Evolutionary conservation across 805 yeast genomes (phyloP).

Genomic region (Metschnikowia cubensis): DNA sequence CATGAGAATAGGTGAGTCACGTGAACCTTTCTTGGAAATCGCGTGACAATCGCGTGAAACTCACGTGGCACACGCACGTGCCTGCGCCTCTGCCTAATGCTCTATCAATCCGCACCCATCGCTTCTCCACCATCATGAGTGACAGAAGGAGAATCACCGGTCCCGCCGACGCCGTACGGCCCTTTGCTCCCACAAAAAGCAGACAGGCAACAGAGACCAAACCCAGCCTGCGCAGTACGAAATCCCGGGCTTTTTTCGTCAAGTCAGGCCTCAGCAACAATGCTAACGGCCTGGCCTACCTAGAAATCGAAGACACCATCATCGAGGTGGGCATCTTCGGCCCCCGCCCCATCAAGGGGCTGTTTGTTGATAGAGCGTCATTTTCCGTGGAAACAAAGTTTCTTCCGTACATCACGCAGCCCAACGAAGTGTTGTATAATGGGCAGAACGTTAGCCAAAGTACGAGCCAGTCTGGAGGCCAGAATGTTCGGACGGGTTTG

Average conservation of each 20-base stretch:
- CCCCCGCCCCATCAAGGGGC: slow-evolving; percentile 79
- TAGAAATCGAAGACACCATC: slow-evolving; percentile 62
- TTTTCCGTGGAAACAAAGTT: slow-evolving; percentile 58
- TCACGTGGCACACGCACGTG: neutral
- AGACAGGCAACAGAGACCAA: neutral
- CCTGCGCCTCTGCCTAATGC: neutral
- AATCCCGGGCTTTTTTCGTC: slow-evolving; percentile 42
- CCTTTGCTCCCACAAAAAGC: slow-evolving; percentile 16
- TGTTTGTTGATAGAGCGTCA: slow-evolving; percentile 63
- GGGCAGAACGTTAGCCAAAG: neutral
- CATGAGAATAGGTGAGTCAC: neutral
- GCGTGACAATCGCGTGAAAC: neutral
- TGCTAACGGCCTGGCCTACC: slow-evolving; percentile 78
- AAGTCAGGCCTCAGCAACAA: slow-evolving; percentile 64
- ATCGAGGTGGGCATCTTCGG: slow-evolving; percentile 77
- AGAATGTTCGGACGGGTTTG: slow-evolving; percentile 29
- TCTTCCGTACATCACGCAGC: slow-evolving; percentile 46
- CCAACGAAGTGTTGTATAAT: slow-evolving; percentile 29
- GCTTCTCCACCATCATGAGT: slow-evolving; percentile 24
- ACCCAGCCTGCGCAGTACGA: neutral
- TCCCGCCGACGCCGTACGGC: slow-evolving; percentile 58
- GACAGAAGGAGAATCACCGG: slow-evolving; percentile 89
- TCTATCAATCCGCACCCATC: neutral
- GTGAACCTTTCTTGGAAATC: neutral
- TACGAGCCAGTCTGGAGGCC: slow-evolving; percentile 19